Evolutionary conservation across 768 basidiomycete species (phyloP), one percentile per base, ranked within the genome.

Genomic region (Boletus subparvulus): DNA sequence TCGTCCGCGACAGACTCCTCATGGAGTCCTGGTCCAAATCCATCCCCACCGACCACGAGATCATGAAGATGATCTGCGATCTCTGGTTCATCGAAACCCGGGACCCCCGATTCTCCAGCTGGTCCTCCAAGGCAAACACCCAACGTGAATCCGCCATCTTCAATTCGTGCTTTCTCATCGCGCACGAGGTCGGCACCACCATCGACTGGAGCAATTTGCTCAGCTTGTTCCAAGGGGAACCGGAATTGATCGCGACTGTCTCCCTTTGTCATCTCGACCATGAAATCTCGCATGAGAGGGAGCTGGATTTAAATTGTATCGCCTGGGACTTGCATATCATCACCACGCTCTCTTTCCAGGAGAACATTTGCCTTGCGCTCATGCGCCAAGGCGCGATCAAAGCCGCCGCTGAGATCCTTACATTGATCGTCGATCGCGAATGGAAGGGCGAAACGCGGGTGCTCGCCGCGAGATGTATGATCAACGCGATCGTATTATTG

Each of bases 91-190:
- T 70, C 28, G 70, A 70, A 53, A 55, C 64, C 4, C 30, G 57
- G 9, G 62, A 70, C n/a, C 50, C 58, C 3, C 36, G 56, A 6
- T 70, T 72, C 32, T 68, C 60, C 11, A 68, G 65, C 26, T 61
- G 64, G 58, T 54, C 60, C 16, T n/a, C 37, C 16, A 40, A 33
- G 2, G 39, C 32, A 26, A 55, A 30, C 13, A 26, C 55, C 21
- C 68, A 70, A 35, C 68, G 70, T n/a, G 69, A 71, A 62, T 69
- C 69, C 6, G 68, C 61, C 0, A 46, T 70, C 40, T 60, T 70
- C 42, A 70, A 72, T 13, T 61, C 66, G 3, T 63, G 61, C 40
- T 66, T 70, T 33, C 61, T 72, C 35, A 61, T 70, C 45, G 61
- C 68, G 6, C 58, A 70, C 26, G 68, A 72, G 24, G 21, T 42